These are phyloP conservation scores for Penicillium sclerotiorum DNA, from an alignment of 2,329 filamentous ascomycete species.

Conservation along the genomic window DNA sequence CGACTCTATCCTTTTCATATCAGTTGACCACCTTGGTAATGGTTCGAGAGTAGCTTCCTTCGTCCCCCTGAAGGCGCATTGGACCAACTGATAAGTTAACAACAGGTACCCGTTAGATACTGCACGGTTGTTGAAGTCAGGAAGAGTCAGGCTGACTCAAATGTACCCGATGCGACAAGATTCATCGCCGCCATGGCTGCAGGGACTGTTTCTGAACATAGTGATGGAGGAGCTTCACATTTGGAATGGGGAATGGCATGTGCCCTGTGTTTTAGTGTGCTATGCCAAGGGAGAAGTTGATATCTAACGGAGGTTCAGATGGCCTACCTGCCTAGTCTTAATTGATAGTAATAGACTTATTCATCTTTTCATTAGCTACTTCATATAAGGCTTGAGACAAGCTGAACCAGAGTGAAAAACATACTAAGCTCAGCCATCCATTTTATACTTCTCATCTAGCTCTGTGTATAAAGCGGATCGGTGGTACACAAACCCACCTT, in stretches of 20 bases:
- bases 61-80: neutral
- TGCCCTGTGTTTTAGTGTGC: neutral
- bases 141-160: neutral
- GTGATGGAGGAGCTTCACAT: neutral
- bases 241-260: neutral
- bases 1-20: neutral
- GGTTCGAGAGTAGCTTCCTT: neutral
- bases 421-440: neutral
- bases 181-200: neutral
- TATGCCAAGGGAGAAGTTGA: neutral
- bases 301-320: neutral
- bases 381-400: neutral
- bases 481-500: constrained; percentile 20
- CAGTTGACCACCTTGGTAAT: neutral
- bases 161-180: neutral
- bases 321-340: neutral
- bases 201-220: neutral
- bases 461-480: constrained; percentile 15
- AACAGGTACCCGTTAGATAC: no score
- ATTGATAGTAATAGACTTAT: neutral
- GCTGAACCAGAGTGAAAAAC: neutral
- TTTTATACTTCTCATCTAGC: neutral
- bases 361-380: neutral
- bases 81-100: no score
- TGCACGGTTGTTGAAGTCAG: neutral